Percentiles rank a stretch among this genome's conserved stretches.
These are phyloP conservation scores for Wickerhamiella vanderwaltii DNA, from an alignment of 805 yeast species.

Conservation along the genomic window DNA sequence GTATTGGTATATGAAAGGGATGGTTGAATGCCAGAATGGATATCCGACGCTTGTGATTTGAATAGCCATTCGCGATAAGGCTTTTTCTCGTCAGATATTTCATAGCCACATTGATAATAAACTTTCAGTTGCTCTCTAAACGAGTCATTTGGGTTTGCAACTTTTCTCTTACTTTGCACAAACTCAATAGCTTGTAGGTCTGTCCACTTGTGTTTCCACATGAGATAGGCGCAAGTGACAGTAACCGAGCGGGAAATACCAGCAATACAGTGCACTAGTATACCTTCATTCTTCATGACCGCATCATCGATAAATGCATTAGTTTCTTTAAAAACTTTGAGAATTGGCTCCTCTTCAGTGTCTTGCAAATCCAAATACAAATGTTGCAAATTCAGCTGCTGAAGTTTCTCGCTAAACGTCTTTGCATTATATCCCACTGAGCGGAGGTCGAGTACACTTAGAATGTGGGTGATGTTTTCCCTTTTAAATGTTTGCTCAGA, in stretches of 20 bases:
- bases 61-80: conserved; percentile 33
- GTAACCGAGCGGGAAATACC: conserved; percentile 89
- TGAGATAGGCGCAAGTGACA: conserved; percentile 74
- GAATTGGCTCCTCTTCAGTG: conserved; percentile 50
- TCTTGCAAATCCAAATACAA: conserved; percentile 52
- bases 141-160: conserved; percentile 58
- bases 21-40: conserved; percentile 22
- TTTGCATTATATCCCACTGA: conserved; percentile 11
- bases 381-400: conserved; percentile 12
- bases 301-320: conserved; percentile 58
- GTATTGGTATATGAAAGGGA: conserved; percentile 31
- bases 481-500: conserved; percentile 40
- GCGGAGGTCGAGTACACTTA: conserved; percentile 46
- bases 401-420: conserved; percentile 10
- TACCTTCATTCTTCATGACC: conserved; percentile 22
- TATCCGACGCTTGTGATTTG: conserved; percentile 21
- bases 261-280: conserved; percentile 51
- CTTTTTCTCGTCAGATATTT: conserved; percentile 23
- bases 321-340: conserved; percentile 47
- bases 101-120: conserved; percentile 37
- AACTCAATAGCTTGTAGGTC: conserved; percentile 60
- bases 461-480: conserved; percentile 53
- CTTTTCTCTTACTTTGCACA: conserved; percentile 49
- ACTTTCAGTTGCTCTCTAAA: conserved; percentile 61
- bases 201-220: conserved; percentile 53